Evolutionary conservation across 2,329 filamentous ascomycete species (phyloP), one percentile per base, ranked within the genome.

Genomic region (Calonectria multiphialidica): DNA sequence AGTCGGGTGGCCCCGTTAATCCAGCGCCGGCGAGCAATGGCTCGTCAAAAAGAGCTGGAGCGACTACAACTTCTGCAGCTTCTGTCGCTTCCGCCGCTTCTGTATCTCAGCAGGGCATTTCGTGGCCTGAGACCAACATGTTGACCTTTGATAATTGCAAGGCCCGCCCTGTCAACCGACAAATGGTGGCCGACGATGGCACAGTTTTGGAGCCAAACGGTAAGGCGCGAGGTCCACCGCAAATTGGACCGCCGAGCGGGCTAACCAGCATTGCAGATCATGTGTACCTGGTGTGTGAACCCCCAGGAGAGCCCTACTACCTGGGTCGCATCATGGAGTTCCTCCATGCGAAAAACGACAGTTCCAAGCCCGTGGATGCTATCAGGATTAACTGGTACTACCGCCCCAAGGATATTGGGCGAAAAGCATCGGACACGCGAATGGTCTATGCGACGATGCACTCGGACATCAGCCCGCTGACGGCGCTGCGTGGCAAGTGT

Each of bases 271-370:
- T 79, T 74, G 79, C 83, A 92, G 90, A 91, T 84, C 89, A 98
- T 87, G 95, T 98, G 77, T 99, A 98, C 87, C 91, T 98, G 74
- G 94, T 99, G 75, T 98, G 96, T 85, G 97, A 99, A 85, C 97
- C 97, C 63, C 97, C 97, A 18, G 97, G 97, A 66, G 97, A 99
- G 85, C 97, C 97, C 68, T 99, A 99, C 86, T 99, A 99, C 83
- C 88, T 99, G 76, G 97, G 94, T 75, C 94, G 97, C 78, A 97
- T 99, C 83, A 99, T 99, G 97, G 96, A 99, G 83, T 98, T 98
- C 82, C 87, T 98, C 79, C 95, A 98, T 81, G 87, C 89, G 80
- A 92, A 96, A 79, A 95, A 96, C 81, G 91, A 96, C 82, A 85
- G 88, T 42, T 89, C 88, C 67, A 90, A 92, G 71, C 93, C 94